phyloP scores from a whole-genome alignment of 2,329 filamentous ascomycete genomes.

The Fusarium graminum region DNA sequence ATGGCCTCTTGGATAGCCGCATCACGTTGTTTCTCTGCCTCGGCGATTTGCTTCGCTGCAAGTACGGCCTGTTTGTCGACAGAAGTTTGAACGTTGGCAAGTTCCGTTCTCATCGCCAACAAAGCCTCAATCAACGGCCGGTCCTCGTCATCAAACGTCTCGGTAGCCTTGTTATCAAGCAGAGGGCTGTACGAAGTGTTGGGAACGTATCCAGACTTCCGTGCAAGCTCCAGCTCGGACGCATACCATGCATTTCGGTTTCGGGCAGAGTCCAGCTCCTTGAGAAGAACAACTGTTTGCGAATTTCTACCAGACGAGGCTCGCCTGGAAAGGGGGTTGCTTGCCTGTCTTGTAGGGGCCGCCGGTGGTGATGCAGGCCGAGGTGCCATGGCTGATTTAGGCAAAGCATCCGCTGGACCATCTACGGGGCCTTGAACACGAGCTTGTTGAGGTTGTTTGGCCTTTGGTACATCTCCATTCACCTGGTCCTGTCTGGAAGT shows the following conservation, averaged over 20 bases:
- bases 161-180: constrained; percentile 80
- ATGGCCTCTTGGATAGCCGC: constrained; percentile 94
- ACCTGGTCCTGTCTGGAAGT: constrained; percentile 55
- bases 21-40: constrained; percentile 94
- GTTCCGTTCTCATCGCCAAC: constrained; percentile 88
- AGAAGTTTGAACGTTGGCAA: constrained; percentile 88
- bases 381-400: constrained; percentile 52
- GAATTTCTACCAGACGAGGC: constrained; percentile 72
- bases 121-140: constrained; percentile 92
- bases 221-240: constrained; percentile 91
- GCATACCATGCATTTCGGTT: constrained; percentile 97
- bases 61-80: constrained; percentile 89
- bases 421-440: constrained; percentile 77
- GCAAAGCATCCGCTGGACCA: constrained; percentile 70
- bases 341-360: constrained; percentile 67
- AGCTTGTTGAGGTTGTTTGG: constrained; percentile 50
- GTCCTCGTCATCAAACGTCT: constrained; percentile 91
- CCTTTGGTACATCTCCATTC: constrained; percentile 52
- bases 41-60: constrained; percentile 89
- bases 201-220: constrained; percentile 87
- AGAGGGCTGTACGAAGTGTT: constrained; percentile 77
- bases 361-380: constrained; percentile 71
- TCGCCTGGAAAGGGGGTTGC: constrained; percentile 70
- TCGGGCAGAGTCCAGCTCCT: constrained; percentile 87
- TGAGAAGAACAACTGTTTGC: constrained; percentile 80